Percentiles rank a stretch among this genome's conserved stretches.
Conservation (phyloP, 768 basidiomycete genomes). For the Panaeolus papilionaceus region DNA sequence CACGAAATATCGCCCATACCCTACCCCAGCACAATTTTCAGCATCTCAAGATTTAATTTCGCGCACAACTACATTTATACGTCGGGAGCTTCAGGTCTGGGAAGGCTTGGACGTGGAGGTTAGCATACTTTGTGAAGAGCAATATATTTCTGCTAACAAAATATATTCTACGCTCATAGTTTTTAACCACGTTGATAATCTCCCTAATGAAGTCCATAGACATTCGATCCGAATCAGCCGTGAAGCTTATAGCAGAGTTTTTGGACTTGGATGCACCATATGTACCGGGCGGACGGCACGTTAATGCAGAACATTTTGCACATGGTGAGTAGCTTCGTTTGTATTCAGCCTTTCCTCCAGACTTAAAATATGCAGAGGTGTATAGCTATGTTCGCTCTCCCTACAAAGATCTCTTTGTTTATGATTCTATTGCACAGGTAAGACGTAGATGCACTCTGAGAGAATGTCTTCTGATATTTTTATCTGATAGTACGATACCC, state of each 20-base stretch:
- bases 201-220: constrained; percentile 94
- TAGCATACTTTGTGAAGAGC: constrained; percentile 26
- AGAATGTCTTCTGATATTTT: constrained; percentile 21
- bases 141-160: constrained; percentile 18
- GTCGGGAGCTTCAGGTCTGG: constrained; percentile 91
- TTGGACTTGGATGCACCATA: constrained; percentile 78
- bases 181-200: constrained; percentile 86
- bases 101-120: constrained; percentile 90
- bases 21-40: constrained; percentile 85
- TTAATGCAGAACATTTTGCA: constrained; percentile 91
- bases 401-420: constrained; percentile 81
- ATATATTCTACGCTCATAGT: constrained; percentile 50
- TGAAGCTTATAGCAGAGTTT: constrained; percentile 87
- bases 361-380: constrained; percentile 60
- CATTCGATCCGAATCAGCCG: constrained; percentile 87
- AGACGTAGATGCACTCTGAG: constrained; percentile 21
- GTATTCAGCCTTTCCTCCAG: background rate
- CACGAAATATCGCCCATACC: constrained; percentile 89
- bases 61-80: constrained; percentile 79
- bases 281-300: constrained; percentile 57
- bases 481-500: constrained; percentile 61
- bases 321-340: constrained; percentile 65
- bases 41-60: constrained; percentile 76
- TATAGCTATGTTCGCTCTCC: constrained; percentile 91
- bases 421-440: constrained; percentile 86